Conservation (phyloP, 805 yeast species). For the Pichia manshurica region DNA sequence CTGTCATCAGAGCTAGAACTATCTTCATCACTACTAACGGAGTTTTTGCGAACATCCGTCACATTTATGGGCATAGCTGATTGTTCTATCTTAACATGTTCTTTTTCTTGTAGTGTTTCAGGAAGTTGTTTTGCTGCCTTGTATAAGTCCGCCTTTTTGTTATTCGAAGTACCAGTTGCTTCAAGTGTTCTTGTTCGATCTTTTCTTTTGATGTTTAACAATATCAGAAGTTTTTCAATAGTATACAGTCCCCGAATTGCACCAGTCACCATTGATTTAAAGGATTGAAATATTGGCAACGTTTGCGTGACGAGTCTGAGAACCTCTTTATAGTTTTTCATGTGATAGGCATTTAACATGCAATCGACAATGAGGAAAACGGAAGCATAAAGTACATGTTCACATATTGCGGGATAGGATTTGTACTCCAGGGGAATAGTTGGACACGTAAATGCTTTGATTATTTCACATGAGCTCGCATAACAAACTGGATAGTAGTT, state of each 20-base stretch:
- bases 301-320: constrained; percentile 15
- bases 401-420: constrained; percentile 22
- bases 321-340: constrained; percentile 16
- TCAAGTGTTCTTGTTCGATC: too few relatives aligned
- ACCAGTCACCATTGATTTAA: constrained; percentile 24
- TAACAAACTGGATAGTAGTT: constrained; percentile 21
- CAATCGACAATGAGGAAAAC: constrained; percentile 28
- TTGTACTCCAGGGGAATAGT: constrained; percentile 19
- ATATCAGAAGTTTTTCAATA: constrained; percentile 20
- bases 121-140: not conserved
- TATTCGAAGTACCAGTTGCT: too few relatives aligned
- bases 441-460: constrained; percentile 15
- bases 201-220: constrained; percentile 6
- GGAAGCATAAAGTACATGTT: constrained; percentile 24
- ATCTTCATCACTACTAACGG: not conserved
- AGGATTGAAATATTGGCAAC: constrained; percentile 21
- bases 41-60: not conserved
- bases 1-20: not conserved
- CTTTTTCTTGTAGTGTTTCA: not conserved
- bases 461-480: constrained; percentile 18
- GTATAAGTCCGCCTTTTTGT: not conserved
- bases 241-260: constrained; percentile 29
- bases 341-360: constrained; percentile 21
- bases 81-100: not conserved
- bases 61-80: too few relatives aligned